These are phyloP conservation scores for Jamesozyma jinghongensis DNA, from an alignment of 805 yeast genomes.

Conservation along the genomic window DNA sequence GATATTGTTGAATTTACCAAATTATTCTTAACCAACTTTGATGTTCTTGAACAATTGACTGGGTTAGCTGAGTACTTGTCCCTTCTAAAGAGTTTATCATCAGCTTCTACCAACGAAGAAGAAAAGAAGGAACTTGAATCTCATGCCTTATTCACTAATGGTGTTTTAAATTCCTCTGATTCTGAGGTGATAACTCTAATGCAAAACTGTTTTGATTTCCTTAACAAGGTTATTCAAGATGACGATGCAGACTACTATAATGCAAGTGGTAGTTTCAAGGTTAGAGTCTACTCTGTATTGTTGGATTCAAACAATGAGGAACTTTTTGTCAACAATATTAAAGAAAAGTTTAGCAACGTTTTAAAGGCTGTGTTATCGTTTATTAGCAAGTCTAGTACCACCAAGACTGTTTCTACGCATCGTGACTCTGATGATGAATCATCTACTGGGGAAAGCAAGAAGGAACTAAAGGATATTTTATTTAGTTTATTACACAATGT, in stretches of 20 bases:
- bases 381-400: conserved; percentile 11
- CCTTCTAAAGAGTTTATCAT: conserved; percentile 35
- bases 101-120: conserved; percentile 27
- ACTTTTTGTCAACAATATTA: conserved; percentile 11
- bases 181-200: conserved; percentile 43
- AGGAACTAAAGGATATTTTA: conserved; percentile 34
- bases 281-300: conserved; percentile 45
- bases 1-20: conserved; percentile 63
- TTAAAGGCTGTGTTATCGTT: conserved; percentile 20
- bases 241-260: conserved; percentile 24
- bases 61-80: conserved; percentile 44
- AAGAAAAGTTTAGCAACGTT: conserved; percentile 19
- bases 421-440: conserved; percentile 12
- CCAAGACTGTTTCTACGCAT: neutral
- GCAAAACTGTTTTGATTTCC: conserved; percentile 45
- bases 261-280: conserved; percentile 34
- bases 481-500: conserved; percentile 52
- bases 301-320: conserved; percentile 31
- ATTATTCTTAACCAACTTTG: conserved; percentile 59
- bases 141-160: conserved; percentile 56
- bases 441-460: conserved; percentile 14
- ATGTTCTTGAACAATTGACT: conserved; percentile 55
- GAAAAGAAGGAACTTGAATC: conserved; percentile 34
- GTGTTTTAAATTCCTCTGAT: conserved; percentile 41
- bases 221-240: conserved; percentile 43